Conservation (phyloP, 2,329 filamentous ascomycete species). For the Parafenestella ontariensis region DNA sequence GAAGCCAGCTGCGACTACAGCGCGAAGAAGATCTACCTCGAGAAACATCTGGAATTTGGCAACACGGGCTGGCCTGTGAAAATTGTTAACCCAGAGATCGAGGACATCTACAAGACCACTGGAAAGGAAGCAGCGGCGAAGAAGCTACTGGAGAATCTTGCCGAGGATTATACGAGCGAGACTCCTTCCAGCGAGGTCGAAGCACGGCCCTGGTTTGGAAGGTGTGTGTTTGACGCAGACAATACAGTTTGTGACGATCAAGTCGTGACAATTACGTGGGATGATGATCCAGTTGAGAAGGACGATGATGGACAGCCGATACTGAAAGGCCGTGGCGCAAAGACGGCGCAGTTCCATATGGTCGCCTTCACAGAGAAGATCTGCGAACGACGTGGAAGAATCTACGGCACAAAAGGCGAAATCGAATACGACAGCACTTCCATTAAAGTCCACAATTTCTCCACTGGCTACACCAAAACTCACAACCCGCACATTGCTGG, state of each 20-base stretch:
- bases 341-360: slow-evolving; percentile 93
- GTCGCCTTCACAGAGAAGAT: slow-evolving; percentile 86
- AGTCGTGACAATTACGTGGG: slow-evolving; percentile 86
- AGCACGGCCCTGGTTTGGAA: slow-evolving; percentile 75
- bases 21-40: slow-evolving; percentile 81
- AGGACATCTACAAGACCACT: slow-evolving; percentile 66
- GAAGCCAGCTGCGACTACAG: slow-evolving; percentile 83
- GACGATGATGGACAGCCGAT: slow-evolving; percentile 20
- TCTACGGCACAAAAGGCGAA: slow-evolving; percentile 88
- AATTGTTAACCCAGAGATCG: slow-evolving; percentile 91
- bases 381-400: slow-evolving; percentile 81
- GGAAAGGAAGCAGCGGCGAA: slow-evolving; percentile 60
- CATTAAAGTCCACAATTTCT: slow-evolving; percentile 79
- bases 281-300: slow-evolving; percentile 65
- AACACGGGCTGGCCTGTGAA: slow-evolving; percentile 82
- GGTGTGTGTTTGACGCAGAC: slow-evolving; percentile 93
- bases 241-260: slow-evolving; percentile 96
- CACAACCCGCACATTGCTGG: slow-evolving; percentile 67
- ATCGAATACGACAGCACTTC: slow-evolving; percentile 80
- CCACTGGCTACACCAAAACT: slow-evolving; percentile 61
- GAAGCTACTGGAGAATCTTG: slow-evolving; percentile 57
- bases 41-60: slow-evolving; percentile 69
- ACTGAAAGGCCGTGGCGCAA: slow-evolving; percentile 64
- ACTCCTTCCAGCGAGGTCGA: slow-evolving; percentile 58
- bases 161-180: slow-evolving; percentile 66